Evolutionary conservation across 2,329 filamentous ascomycete species (phyloP).

Genomic region (Pseudocercospora musae): DNA sequence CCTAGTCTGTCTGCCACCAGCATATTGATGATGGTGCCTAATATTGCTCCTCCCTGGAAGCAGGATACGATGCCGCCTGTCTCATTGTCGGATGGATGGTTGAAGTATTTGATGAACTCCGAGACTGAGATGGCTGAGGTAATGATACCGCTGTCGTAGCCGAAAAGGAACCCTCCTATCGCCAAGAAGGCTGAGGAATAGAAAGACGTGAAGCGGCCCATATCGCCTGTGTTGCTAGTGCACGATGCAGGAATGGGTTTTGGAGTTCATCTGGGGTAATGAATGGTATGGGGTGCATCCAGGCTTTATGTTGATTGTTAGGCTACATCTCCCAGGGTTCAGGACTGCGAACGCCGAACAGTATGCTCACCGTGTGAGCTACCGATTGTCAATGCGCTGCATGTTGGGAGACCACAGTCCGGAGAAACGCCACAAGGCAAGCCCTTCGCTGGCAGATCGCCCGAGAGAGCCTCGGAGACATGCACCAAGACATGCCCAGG

Average conservation of each 20-base stretch:
- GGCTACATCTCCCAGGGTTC: not conserved
- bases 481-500: not conserved
- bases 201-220: not conserved
- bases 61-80: constrained; percentile 38
- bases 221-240: not conserved
- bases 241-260: not conserved
- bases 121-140: constrained; percentile 33
- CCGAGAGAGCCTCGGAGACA: not conserved
- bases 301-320: not conserved
- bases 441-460: not conserved
- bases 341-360: not conserved
- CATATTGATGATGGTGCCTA: constrained; percentile 22
- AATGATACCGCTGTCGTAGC: constrained; percentile 36
- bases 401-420: not conserved
- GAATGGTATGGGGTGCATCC: not conserved
- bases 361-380: not conserved
- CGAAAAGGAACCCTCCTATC: constrained; percentile 9
- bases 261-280: not conserved
- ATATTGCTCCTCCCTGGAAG: constrained; percentile 38
- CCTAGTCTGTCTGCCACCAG: constrained; percentile 22
- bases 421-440: not conserved
- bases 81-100: constrained; percentile 26
- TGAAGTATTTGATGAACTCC: constrained; percentile 33
- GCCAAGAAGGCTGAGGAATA: constrained; percentile 4
- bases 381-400: not conserved